Percentiles rank a stretch among this genome's conserved stretches.
phyloP scores from a whole-genome alignment of 179 eudicot species.

The Spinacia oleracea region DNA sequence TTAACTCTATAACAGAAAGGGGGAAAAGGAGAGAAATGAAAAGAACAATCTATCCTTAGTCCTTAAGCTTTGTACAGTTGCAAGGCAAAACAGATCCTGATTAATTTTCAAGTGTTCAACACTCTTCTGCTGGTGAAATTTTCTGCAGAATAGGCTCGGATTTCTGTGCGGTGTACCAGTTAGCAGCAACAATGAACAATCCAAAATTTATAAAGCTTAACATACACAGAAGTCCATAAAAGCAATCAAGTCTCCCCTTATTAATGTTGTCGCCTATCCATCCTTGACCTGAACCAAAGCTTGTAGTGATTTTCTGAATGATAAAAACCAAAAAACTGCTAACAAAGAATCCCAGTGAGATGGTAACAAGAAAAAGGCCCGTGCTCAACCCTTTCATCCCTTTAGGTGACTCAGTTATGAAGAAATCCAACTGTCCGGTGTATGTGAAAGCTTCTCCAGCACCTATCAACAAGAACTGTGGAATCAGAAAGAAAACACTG shows the following conservation, averaged over 20 bases:
- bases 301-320: conserved; percentile 21
- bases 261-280: conserved; percentile 26
- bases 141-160: conserved; percentile 15
- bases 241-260: conserved; percentile 27
- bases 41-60: neutral
- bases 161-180: conserved; percentile 16
- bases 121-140: conserved; percentile 23
- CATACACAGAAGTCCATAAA: conserved; percentile 19
- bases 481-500: conserved; percentile 27
- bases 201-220: conserved; percentile 25
- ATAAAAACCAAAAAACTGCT: conserved; percentile 27
- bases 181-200: conserved; percentile 18
- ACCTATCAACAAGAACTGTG: conserved; percentile 26
- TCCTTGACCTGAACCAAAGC: conserved; percentile 20
- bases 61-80: conserved; percentile 6
- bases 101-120: conserved; percentile 4
- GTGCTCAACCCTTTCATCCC: conserved; percentile 30
- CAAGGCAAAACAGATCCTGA: neutral
- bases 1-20: conserved; percentile 2
- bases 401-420: conserved; percentile 26
- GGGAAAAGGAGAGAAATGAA: neutral
- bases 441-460: conserved; percentile 32
- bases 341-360: conserved; percentile 19
- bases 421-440: conserved; percentile 28
- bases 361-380: conserved; percentile 21